Base-by-base conservation (phyloP, 179 eudicot genomes). In the Drosera spatulata region DNA sequence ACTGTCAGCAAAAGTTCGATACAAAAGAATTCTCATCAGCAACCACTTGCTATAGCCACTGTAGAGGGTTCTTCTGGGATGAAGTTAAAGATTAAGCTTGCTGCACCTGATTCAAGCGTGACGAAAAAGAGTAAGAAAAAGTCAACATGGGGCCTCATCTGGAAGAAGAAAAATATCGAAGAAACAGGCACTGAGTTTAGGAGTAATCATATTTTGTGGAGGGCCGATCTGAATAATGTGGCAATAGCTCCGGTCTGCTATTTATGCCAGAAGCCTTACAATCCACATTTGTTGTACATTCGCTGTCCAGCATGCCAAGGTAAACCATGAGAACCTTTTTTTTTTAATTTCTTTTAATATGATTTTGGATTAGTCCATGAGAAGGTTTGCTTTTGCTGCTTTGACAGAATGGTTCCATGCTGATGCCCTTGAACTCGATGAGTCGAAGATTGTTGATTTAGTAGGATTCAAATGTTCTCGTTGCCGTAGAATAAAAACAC, bases 381-480 rank as follows among this genome's bases (percentile, higher is more conserved):
- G n/a, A n/a, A n/a, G n/a, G n/a, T n/a, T n/a, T 39, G 13, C 2
- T 40, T 71, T 54, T 12, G 53, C 44, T 53, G 45, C 55, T 58
- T 54, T 57, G 80, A 77, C 94, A 93, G 99, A 79, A 59, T 93
- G 99, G 99, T 82, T 60, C 75, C 99, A 93, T 76, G 85, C 94
- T 72, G 96, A 90, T 53, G 88, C 97, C 51, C 67, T 93, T 53
- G 81, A 80, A 69, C 83, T 93, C 58, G 77, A 84, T 39, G 95
- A 93, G 73, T 80, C 88, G 4, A 78, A 70, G 73, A 61, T 93
- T 48, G 42, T 55, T 41, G 53, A 65, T 46, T 56, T 93, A 68
- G 33, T 77, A 54, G 95, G 99, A 37, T 93, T 79, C 67, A 86
- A 86, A 72, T 90, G 99, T 65, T 84, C 85, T 74, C 80, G 68